Evolutionary conservation across 2,329 filamentous ascomycete species (phyloP), one percentile per base, ranked within the genome.

Genomic region (Gremmenia infestans): DNA sequence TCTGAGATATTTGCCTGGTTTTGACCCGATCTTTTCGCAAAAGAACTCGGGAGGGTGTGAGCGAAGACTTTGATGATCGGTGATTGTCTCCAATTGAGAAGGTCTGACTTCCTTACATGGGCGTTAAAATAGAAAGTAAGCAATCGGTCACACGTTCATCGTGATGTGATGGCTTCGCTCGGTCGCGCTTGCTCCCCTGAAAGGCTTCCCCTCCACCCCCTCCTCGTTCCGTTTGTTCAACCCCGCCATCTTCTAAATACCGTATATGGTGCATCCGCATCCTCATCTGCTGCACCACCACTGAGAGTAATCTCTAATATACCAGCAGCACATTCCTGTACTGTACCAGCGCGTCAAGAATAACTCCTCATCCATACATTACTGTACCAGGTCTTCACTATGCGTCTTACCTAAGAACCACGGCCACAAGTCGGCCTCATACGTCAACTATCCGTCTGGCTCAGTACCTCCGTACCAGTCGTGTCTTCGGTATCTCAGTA

Each of bases 381-480:
- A 22, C 42, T 45, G 42, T 19, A 45, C 15, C n/a, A 19, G 42
- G 28, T 11, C 28, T 11, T 32, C 28, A 23, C 47, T 12, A 42
- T 47, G 53, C 48, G 40, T 36, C 53, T 55, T 51, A 51, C 53
- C 48, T 55, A 28, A 51, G 53, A 50, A 22, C 8, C 45, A 15
- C 45, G 45, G 23, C 22, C 45, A 17, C 12, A 14, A 17, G 12
- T 12, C 39, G 14, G 48, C 51, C 32, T 48, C 25, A 25, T 47
- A 47, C 39, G 42, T 22, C 17, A 23, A 45, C 15, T 15, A 19
- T 19, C 22, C 42, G 42, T 23, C 42, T 11, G 7, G 8, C 19
- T 45, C 14, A 15, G 42, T 23, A 15, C n/a, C 15, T 42, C 2
- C 5, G 39, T 23, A 22, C 19, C 19, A 23, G 12, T 22, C 42